phyloP scores from a whole-genome alignment of 768 basidiomycete species.

The Leccinellum albellum region DNA sequence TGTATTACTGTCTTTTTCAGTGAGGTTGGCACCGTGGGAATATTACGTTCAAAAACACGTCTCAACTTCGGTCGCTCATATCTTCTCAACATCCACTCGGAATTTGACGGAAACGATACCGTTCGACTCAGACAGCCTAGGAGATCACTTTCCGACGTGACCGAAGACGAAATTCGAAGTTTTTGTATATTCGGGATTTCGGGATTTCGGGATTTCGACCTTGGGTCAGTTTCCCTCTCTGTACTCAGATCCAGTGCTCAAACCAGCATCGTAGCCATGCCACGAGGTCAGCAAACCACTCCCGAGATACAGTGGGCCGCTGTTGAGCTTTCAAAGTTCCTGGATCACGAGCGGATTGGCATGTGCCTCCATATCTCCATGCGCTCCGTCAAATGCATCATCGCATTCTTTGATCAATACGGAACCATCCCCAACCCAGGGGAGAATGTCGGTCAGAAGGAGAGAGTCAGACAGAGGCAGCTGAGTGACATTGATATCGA shows the following conservation, averaged over 20 bases:
- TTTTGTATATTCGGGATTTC: not conserved
- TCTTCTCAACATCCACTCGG: not conserved
- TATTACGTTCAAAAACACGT: not conserved
- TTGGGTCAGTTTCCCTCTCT: not conserved
- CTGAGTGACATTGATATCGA: not conserved
- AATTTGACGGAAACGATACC: not conserved
- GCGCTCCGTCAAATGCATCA: not conserved
- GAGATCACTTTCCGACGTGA: not conserved
- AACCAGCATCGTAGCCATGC: not conserved
- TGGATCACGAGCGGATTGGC: not conserved
- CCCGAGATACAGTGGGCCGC: not conserved
- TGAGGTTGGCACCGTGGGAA: not conserved
- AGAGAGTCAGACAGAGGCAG: not conserved
- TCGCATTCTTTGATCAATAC: not conserved
- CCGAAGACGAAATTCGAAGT: not conserved
- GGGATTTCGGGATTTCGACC: not conserved
- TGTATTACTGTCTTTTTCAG: not conserved
- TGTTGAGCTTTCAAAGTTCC: not conserved
- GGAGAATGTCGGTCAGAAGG: not conserved
- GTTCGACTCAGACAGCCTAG: not conserved
- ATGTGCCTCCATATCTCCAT: not conserved
- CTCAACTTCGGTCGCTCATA: not conserved
- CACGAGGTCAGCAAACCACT: not conserved
- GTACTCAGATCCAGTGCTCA: not conserved
- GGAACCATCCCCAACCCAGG: constrained; percentile 1